Percentiles rank a stretch among this genome's conserved stretches.
Evolutionary conservation across 116 monocot species (phyloP).

Genomic region (Posidonia oceanica): DNA sequence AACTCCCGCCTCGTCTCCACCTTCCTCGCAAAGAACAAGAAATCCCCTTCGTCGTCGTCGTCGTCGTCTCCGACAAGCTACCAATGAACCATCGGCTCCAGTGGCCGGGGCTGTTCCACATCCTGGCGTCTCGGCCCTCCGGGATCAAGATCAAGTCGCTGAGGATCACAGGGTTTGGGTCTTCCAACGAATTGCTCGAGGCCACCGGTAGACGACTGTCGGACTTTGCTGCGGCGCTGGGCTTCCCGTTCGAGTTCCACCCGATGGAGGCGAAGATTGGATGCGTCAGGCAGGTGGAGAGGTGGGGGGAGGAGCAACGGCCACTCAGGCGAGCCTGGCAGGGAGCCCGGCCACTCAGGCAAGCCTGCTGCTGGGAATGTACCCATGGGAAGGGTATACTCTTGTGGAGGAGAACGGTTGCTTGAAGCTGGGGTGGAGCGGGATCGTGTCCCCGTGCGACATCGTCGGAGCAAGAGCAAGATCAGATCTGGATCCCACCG

Average conservation of each 20-base stretch:
- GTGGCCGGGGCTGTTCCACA: constrained; percentile 91
- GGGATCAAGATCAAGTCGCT: constrained; percentile 32
- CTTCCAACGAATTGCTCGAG: constrained; percentile 52
- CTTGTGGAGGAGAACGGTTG: constrained; percentile 67
- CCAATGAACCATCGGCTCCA: constrained; percentile 35
- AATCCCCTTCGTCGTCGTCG: neutral
- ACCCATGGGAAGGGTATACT: constrained; percentile 79
- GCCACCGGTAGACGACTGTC: constrained; percentile 69
- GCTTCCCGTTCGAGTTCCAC: constrained; percentile 65
- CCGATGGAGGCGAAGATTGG: constrained; percentile 73
- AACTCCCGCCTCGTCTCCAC: constrained; percentile 46
- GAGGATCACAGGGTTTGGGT: constrained; percentile 70
- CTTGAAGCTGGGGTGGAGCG: constrained; percentile 79
- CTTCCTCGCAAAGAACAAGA: constrained; percentile 43
- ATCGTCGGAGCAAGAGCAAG: no score
- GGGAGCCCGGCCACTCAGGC: constrained; percentile 78
- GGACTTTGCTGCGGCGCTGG: constrained; percentile 62
- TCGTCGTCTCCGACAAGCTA: constrained; percentile 13
- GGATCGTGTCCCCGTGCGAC: no score
- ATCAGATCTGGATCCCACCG: no score
- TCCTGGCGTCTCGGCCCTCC: constrained; percentile 52
- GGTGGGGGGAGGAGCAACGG: constrained; percentile 59
- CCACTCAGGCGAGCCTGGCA: constrained; percentile 43
- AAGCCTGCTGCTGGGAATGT: constrained; percentile 69
- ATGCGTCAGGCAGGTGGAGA: constrained; percentile 34